These are phyloP conservation scores for Triangularia setosa DNA, from an alignment of 2,329 filamentous ascomycete species.

Conservation along the genomic window DNA sequence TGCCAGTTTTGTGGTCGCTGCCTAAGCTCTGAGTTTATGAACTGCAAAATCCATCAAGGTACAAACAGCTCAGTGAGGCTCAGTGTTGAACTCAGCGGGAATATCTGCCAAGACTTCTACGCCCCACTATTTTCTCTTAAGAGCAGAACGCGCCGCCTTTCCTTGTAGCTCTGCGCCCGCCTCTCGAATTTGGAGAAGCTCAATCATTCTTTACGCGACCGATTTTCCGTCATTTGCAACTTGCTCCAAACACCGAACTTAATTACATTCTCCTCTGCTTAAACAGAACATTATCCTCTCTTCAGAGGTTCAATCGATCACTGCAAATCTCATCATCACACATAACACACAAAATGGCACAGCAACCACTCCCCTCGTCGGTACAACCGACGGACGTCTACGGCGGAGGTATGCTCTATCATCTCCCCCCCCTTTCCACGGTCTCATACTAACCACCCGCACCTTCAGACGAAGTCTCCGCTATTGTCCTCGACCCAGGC, in stretches of 20 bases:
- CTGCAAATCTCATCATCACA: background rate
- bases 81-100: background rate
- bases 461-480: constrained; percentile 83
- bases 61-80: background rate
- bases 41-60: background rate
- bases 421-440: background rate
- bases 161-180: background rate
- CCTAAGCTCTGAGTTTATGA: background rate
- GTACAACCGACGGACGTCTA: constrained; percentile 60
- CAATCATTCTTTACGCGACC: background rate
- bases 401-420: constrained; percentile 51
- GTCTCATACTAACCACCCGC: constrained; percentile 5
- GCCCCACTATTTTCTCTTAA: background rate
- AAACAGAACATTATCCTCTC: background rate
- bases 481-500: constrained; percentile 92
- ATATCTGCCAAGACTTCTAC: background rate
- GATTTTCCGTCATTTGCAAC: background rate
- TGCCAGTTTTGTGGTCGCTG: background rate
- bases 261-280: background rate
- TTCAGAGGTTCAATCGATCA: background rate
- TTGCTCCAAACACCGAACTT: constrained; percentile 4
- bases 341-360: constrained; percentile 44
- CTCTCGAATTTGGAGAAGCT: constrained; percentile 20
- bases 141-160: background rate
- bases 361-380: constrained; percentile 50